Percentiles rank a stretch among this genome's conserved stretches.
Evolutionary conservation across 306 rosid genomes (phyloP).

Genomic region (Dryas alaskensis): DNA sequence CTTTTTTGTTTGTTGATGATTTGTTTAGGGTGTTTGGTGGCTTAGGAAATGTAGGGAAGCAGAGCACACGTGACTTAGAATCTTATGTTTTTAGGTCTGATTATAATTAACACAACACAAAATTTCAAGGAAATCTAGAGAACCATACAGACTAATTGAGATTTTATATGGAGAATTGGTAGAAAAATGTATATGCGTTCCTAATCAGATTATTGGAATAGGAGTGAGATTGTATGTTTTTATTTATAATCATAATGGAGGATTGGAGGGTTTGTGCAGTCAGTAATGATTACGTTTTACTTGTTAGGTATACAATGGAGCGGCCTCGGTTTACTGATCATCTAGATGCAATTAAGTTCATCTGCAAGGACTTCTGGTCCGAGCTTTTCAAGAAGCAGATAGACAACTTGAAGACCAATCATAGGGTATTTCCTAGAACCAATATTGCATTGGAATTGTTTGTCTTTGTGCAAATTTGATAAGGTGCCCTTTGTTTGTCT

Average conservation of each 20-base stretch:
- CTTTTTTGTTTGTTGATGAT: background rate
- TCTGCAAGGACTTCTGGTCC: conserved; percentile 98
- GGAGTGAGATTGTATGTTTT: background rate
- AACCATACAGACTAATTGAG: too few species aligned
- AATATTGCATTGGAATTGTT: conserved; percentile 3
- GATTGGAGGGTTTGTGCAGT: background rate
- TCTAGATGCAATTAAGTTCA: conserved; percentile 93
- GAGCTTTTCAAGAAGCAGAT: conserved; percentile 98
- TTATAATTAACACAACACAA: too few species aligned
- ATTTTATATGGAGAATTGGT: too few species aligned
- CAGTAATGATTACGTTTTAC: background rate
- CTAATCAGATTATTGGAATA: conserved; percentile 4
- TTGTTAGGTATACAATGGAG: conserved; percentile 81
- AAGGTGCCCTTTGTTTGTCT: conserved; percentile 14
- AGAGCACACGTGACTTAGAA: background rate
- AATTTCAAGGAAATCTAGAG: too few species aligned
- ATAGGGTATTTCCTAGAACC: conserved; percentile 52
- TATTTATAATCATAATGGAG: background rate
- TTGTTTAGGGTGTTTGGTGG: conserved; percentile 6
- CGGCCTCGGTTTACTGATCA: conserved; percentile 92
- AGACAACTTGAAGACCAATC: conserved; percentile 95
- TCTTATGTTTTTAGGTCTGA: too few species aligned
- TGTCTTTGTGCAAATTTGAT: conserved; percentile 15
- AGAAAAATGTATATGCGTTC: background rate
- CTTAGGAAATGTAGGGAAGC: background rate